These are phyloP conservation scores for Magnolia officinalis DNA, from an alignment of 164 flowering plant species.

Conservation along the genomic window DNA sequence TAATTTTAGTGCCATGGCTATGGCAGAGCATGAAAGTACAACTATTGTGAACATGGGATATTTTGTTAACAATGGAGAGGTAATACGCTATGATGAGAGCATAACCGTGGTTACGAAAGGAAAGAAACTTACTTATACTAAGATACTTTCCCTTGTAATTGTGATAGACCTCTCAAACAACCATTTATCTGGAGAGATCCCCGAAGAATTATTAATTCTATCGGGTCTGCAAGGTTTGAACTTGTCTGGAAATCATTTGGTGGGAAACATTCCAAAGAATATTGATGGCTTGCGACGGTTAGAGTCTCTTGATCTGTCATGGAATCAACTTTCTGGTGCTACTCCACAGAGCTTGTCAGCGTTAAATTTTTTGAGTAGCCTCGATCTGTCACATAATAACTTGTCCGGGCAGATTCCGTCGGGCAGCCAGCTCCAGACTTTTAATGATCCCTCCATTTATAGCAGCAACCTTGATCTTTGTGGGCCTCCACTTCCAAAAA, in stretches of 20 bases:
- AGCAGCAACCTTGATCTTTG: constrained; percentile 10
- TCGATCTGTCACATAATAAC: constrained; percentile 11
- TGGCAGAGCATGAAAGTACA: too few relatives aligned
- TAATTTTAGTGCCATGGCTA: background rate
- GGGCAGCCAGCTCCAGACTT: constrained; percentile 6
- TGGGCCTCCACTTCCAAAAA: constrained; percentile 10
- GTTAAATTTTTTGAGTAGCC: background rate
- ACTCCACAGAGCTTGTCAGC: background rate
- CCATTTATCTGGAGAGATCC: constrained; percentile 8
- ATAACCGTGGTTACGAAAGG: background rate
- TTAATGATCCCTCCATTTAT: background rate
- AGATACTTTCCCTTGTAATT: background rate
- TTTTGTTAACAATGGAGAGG: too few relatives aligned
- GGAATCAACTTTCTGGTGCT: constrained; percentile 1
- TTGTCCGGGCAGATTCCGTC: constrained; percentile 6
- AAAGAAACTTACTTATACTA: background rate
- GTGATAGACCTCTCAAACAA: constrained; percentile 16
- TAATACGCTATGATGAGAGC: background rate
- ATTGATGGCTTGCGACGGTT: constrained; percentile 1
- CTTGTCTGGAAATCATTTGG: constrained; percentile 8
- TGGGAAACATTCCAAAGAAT: constrained; percentile 12
- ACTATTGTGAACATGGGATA: too few relatives aligned
- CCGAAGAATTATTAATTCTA: background rate
- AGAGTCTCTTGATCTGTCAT: constrained; percentile 5
- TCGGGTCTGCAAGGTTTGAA: background rate